phyloP scores from a whole-genome alignment of 495 filamentous ascomycete species.

The Penicillium cosmopolitanum region DNA sequence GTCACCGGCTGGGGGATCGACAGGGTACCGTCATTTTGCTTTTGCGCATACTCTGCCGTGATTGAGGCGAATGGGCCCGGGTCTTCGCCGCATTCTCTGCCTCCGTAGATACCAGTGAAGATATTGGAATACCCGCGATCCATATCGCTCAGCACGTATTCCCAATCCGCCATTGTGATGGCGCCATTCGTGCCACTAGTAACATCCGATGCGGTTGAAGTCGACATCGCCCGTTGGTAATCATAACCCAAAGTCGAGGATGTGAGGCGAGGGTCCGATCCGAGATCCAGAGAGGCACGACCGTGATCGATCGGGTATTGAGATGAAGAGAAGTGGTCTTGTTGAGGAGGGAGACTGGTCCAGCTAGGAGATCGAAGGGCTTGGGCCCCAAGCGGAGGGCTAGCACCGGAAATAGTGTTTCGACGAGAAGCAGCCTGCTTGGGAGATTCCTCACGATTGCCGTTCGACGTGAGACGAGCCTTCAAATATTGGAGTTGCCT shows the following conservation, averaged over 20 bases:
- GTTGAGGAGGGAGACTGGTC: conserved; percentile 42
- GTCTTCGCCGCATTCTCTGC: conserved; percentile 57
- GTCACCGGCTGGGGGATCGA: conserved; percentile 24
- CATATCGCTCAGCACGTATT: conserved; percentile 73
- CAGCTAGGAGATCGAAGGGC: conserved; percentile 45
- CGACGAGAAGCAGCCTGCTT: conserved; percentile 41
- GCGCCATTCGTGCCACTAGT: conserved; percentile 26
- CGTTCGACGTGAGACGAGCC: conserved; percentile 36
- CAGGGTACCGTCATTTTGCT: conserved; percentile 25
- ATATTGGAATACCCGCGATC: conserved; percentile 78
- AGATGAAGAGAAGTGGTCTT: conserved; percentile 33
- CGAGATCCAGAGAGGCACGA: conserved; percentile 27
- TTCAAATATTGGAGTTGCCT: conserved; percentile 48
- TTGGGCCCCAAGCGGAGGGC: conserved; percentile 27
- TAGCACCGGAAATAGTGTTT: conserved; percentile 42
- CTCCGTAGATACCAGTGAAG: conserved; percentile 83
- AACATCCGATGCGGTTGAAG: conserved; percentile 37
- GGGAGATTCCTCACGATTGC: conserved; percentile 23
- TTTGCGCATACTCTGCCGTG: conserved; percentile 43
- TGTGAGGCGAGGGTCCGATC: conserved; percentile 16
- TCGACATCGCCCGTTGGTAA: conserved; percentile 33
- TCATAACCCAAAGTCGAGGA: conserved; percentile 33
- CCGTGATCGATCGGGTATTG: conserved; percentile 15
- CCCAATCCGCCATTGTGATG: conserved; percentile 74
- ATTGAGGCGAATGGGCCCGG: conserved; percentile 48